These are phyloP conservation scores for Blepharisma undulans DNA, from an alignment of 169 alveolate species.

Conservation along the genomic window DNA sequence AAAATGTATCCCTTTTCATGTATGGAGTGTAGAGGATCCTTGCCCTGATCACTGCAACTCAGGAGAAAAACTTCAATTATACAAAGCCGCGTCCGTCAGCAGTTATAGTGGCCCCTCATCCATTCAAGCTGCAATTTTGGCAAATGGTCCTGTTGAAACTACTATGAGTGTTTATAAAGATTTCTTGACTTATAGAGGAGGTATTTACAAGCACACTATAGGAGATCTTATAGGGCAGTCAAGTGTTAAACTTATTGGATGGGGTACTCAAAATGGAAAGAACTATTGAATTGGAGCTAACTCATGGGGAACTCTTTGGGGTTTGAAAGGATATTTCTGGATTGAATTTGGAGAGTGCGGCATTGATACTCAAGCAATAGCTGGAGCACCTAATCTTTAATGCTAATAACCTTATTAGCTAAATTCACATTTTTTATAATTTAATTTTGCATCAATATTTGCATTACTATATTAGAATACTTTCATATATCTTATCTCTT, in stretches of 20 bases:
- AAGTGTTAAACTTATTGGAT: slow-evolving; percentile 87
- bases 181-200: slow-evolving; percentile 79
- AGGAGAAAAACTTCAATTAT: not conserved
- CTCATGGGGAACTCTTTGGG: slow-evolving; percentile 82
- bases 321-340: slow-evolving; percentile 41
- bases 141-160: slow-evolving; percentile 59
- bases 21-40: too few species aligned
- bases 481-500: too few species aligned
- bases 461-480: too few species aligned
- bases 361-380: slow-evolving; percentile 36
- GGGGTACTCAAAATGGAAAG: slow-evolving; percentile 74
- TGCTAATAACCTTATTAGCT: not conserved
- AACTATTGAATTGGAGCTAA: slow-evolving; percentile 75
- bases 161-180: slow-evolving; percentile 82
- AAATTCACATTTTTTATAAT: too few species aligned
- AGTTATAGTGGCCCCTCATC: not conserved
- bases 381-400: not conserved
- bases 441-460: not conserved
- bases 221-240: slow-evolving; percentile 81
- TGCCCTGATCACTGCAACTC: not conserved
- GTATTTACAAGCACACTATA: slow-evolving; percentile 80
- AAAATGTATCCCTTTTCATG: not conserved
- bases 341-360: slow-evolving; percentile 43
- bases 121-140: not conserved
- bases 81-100: not conserved